phyloP scores from a whole-genome alignment of 305 asterid genomes.

The Lippia alba region DNA sequence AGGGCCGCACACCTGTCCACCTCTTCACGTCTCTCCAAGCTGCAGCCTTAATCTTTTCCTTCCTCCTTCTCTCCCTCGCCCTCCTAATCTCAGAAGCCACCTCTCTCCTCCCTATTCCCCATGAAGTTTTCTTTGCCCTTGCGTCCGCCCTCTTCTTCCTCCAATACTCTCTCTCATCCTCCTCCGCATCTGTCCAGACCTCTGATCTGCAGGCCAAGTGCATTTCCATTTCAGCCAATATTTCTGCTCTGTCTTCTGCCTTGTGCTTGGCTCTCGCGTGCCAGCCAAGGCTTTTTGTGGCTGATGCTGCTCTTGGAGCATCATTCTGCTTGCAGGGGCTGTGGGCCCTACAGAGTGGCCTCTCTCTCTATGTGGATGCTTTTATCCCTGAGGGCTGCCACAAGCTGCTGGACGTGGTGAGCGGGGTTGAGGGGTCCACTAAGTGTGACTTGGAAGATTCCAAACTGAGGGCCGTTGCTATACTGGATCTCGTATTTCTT shows the following conservation, averaged over 20 bases:
- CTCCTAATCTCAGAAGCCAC: slow-evolving; percentile 71
- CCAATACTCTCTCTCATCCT: slow-evolving; percentile 59
- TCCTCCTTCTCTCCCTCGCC: slow-evolving; percentile 63
- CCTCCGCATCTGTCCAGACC: slow-evolving; percentile 73
- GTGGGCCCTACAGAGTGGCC: slow-evolving; percentile 92
- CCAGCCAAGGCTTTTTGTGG: slow-evolving; percentile 59
- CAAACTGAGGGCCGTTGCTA: slow-evolving; percentile 86
- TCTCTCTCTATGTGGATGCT: slow-evolving; percentile 85
- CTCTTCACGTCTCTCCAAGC: slow-evolving; percentile 78
- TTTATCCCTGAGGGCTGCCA: slow-evolving; percentile 97
- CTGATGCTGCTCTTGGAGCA: slow-evolving; percentile 70
- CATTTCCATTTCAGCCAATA: slow-evolving; percentile 56
- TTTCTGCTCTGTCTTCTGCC: slow-evolving; percentile 59
- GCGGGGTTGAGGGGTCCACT: slow-evolving; percentile 96
- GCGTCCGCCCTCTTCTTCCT: slow-evolving; percentile 76
- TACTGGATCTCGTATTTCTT: slow-evolving; percentile 77
- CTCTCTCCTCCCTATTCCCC: slow-evolving; percentile 62
- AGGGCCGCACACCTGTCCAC: slow-evolving; percentile 86
- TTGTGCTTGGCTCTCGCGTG: slow-evolving; percentile 65
- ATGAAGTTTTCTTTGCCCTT: slow-evolving; percentile 70
- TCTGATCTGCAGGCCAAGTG: slow-evolving; percentile 92
- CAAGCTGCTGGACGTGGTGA: slow-evolving; percentile 84
- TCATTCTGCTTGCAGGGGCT: slow-evolving; percentile 84
- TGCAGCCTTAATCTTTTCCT: slow-evolving; percentile 66
- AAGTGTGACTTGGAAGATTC: slow-evolving; percentile 95